A percentile compares a stretch with the other conserved stretches of the same genome.
Evolutionary conservation across 2,329 filamentous ascomycete species (phyloP).

Genomic region (Colletotrichum phormii): DNA sequence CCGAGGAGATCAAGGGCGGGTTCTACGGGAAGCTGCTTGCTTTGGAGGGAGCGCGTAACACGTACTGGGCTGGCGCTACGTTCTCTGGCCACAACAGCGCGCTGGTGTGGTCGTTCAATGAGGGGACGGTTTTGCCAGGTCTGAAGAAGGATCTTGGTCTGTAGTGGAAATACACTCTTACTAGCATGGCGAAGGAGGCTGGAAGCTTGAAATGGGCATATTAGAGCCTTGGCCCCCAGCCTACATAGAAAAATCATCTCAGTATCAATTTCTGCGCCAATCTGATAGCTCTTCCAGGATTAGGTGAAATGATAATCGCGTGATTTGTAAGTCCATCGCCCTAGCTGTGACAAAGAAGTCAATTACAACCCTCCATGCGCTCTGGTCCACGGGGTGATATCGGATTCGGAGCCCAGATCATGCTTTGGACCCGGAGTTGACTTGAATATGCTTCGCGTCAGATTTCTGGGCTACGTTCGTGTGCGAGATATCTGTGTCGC

Average conservation of each 20-base stretch:
- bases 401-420: neutral
- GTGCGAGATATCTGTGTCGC: neutral
- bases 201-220: neutral
- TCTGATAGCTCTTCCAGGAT: neutral
- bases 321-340: neutral
- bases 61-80: constrained; percentile 50
- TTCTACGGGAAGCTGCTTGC: constrained; percentile 49
- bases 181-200: neutral
- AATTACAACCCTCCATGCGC: too few species aligned
- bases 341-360: too few species aligned
- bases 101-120: constrained; percentile 23
- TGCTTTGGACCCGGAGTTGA: neutral
- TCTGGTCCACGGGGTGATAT: too few species aligned
- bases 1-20: constrained; percentile 43
- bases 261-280: neutral
- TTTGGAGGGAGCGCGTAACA: constrained; percentile 49
- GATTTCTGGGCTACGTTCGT: neutral
- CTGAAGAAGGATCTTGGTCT: constrained; percentile 33
- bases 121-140: constrained; percentile 22
- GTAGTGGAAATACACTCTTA: neutral
- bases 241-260: neutral
- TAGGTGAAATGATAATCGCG: too few species aligned
- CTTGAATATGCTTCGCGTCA: constrained; percentile 12
- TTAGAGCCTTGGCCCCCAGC: neutral
- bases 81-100: constrained; percentile 31